These are phyloP conservation scores for Hypoxylon fragiforme DNA, from an alignment of 495 filamentous ascomycete genomes.

Conservation along the genomic window DNA sequence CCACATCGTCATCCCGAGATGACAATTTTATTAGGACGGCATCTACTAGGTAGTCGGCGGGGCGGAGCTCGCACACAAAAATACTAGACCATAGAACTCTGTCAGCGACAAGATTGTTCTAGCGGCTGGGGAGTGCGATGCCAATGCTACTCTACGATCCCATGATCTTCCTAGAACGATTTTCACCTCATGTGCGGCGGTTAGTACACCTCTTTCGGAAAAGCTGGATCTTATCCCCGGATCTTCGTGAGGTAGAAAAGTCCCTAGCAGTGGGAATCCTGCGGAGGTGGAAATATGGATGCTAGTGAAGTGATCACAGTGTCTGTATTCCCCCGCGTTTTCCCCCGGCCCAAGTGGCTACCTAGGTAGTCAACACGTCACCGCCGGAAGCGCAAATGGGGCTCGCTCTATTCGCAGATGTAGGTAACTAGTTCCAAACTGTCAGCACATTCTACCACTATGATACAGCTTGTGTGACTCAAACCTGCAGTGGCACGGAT, in stretches of 20 bases:
- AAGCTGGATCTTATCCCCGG: constrained; percentile 22
- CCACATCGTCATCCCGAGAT: constrained; percentile 30
- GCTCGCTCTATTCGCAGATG: constrained; percentile 10
- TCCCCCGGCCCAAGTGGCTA: background rate
- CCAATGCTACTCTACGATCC: constrained; percentile 27
- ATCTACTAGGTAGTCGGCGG: constrained; percentile 32
- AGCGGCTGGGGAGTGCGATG: constrained; percentile 17
- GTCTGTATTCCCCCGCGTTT: constrained; percentile 18
- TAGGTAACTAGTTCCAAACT: constrained; percentile 3
- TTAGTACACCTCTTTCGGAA: constrained; percentile 18
- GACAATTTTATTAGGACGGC: constrained; percentile 15
- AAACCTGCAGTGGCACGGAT: constrained; percentile 10
- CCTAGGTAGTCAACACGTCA: constrained; percentile 16
- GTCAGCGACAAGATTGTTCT: constrained; percentile 12
- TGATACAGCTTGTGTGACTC: constrained; percentile 12
- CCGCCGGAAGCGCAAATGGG: constrained; percentile 16
- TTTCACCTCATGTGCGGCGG: constrained; percentile 28
- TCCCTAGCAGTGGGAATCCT: constrained; percentile 6
- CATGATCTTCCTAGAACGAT: constrained; percentile 24
- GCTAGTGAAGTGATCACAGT: constrained; percentile 19
- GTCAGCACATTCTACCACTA: constrained; percentile 4
- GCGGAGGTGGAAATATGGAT: constrained; percentile 30
- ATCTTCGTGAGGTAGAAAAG: constrained; percentile 23
- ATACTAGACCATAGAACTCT: constrained; percentile 6
- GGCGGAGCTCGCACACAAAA: constrained; percentile 18